phyloP scores from a whole-genome alignment of 2,329 filamentous ascomycete genomes.

The Coniochaeta sp. region DNA sequence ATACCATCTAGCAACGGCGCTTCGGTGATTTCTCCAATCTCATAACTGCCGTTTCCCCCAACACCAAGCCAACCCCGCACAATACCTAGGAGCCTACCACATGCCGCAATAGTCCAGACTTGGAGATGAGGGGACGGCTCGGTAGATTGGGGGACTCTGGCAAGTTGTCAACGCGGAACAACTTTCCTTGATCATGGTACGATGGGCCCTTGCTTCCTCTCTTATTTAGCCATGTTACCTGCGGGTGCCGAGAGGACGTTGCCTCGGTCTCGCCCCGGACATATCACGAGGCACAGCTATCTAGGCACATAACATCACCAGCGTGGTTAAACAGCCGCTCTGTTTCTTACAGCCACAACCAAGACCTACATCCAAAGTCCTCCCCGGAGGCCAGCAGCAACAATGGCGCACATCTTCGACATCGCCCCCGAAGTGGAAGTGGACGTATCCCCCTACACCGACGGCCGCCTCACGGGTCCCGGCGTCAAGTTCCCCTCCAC shows the following conservation, averaged over 20 bases:
- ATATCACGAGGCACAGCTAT: background rate
- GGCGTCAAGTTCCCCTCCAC: conserved; percentile 26
- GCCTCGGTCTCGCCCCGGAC: background rate
- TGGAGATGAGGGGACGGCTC: conserved; percentile 2
- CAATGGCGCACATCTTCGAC: conserved; percentile 28
- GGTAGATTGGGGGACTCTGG: background rate
- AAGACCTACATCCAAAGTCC: no score
- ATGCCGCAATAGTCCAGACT: background rate
- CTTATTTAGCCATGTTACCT: conserved; percentile 1
- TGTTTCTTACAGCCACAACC: no score
- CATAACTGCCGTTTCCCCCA: background rate
- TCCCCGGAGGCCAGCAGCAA: background rate
- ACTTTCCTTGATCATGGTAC: background rate
- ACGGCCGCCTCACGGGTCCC: conserved; percentile 20
- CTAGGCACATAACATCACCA: background rate
- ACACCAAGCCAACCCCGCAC: background rate
- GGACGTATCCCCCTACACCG: conserved; percentile 21
- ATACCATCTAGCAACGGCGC: background rate
- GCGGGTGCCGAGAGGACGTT: background rate
- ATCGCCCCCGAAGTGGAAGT: conserved; percentile 23
- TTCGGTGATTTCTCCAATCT: background rate
- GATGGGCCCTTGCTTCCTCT: background rate
- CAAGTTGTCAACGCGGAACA: background rate
- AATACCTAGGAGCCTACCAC: background rate
- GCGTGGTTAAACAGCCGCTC: no score